phyloP scores from a whole-genome alignment of 805 yeast species.

The Ogataea haglerorum region DNA sequence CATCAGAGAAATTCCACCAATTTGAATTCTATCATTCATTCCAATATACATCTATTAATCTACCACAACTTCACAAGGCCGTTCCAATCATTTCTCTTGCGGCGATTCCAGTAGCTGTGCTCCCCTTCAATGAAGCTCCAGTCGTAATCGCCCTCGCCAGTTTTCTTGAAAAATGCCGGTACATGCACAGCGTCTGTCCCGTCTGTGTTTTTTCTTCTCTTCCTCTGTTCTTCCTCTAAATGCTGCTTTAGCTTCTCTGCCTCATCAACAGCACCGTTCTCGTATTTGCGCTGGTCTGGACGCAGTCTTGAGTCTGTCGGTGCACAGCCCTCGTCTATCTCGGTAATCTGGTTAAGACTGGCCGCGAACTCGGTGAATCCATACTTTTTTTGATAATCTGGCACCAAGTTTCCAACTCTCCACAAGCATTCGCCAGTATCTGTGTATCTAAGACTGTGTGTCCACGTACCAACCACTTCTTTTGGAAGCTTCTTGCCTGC shows the following conservation, averaged over 20 bases:
- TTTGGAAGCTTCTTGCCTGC: constrained; percentile 34
- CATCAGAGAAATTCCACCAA: constrained; percentile 28
- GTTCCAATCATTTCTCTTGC: constrained; percentile 61
- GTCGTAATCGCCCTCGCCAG: constrained; percentile 35
- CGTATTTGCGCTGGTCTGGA: constrained; percentile 79
- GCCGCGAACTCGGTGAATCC: constrained; percentile 88
- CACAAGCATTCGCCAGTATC: constrained; percentile 51
- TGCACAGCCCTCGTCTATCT: constrained; percentile 65
- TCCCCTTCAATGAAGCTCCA: constrained; percentile 60
- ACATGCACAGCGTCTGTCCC: constrained; percentile 41
- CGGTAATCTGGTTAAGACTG: constrained; percentile 73
- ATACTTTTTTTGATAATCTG: constrained; percentile 58
- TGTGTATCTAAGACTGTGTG: constrained; percentile 53
- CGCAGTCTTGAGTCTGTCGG: constrained; percentile 88
- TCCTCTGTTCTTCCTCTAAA: constrained; percentile 79
- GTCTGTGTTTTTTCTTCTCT: constrained; percentile 58
- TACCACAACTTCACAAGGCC: constrained; percentile 57
- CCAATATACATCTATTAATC: constrained; percentile 1
- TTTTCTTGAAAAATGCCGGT: constrained; percentile 63
- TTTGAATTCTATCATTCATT: neutral
- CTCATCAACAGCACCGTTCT: constrained; percentile 58
- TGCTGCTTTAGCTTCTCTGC: constrained; percentile 70
- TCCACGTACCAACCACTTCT: constrained; percentile 76
- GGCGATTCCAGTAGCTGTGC: constrained; percentile 74
- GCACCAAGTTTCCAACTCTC: constrained; percentile 65